These are phyloP conservation scores for Arthrobotrys sinensis DNA, from an alignment of 2,329 filamentous ascomycete genomes.

Conservation along the genomic window DNA sequence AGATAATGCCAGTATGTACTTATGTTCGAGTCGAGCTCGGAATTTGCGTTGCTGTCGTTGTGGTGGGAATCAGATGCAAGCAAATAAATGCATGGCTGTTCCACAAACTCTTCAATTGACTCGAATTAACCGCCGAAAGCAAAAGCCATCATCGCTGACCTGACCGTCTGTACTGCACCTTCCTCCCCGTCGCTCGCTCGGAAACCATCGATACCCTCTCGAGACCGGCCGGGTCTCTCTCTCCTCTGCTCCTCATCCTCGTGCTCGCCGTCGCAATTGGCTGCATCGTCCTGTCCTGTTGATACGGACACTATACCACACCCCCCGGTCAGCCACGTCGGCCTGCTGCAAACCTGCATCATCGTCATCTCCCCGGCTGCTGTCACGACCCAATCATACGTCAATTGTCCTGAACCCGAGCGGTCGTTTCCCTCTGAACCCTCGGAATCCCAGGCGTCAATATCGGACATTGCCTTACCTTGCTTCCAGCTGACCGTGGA, in stretches of 20 bases:
- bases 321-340: conserved; percentile 53
- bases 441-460: conserved; percentile 25
- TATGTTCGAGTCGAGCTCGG: no score
- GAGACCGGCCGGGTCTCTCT: background rate
- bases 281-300: conserved; percentile 13
- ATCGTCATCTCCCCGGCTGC: conserved; percentile 26
- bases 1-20: no score
- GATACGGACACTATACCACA: conserved; percentile 11
- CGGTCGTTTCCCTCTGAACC: conserved; percentile 11
- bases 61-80: background rate
- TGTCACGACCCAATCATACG: conserved; percentile 31
- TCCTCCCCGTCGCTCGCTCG: conserved; percentile 19
- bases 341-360: conserved; percentile 51
- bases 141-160: conserved; percentile 33
- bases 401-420: conserved; percentile 44
- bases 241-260: conserved; percentile 10
- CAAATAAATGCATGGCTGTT: no score
- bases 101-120: conserved; percentile 39
- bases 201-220: conserved; percentile 23
- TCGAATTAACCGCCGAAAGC: conserved; percentile 49
- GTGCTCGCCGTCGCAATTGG: conserved; percentile 20
- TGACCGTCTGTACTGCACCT: background rate
- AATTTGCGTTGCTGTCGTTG: background rate
- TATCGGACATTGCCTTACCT: conserved; percentile 9
- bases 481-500: conserved; percentile 33